Conservation (phyloP, 306 rosid species). For the Benincasa hispida region DNA sequence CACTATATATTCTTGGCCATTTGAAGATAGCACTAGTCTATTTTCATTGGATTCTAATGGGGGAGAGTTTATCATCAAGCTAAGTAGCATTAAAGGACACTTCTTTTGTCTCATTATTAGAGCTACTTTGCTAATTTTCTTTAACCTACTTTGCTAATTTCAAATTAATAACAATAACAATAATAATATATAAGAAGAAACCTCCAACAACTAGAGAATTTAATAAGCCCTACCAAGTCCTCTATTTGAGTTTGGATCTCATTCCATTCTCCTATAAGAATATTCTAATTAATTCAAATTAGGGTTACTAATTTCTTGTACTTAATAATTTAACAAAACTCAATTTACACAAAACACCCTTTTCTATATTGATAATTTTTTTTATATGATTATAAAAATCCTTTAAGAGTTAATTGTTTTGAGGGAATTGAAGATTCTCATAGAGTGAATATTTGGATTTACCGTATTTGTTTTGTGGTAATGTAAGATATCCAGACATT, state of each 20-base stretch:
- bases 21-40: conserved; percentile 2
- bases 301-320: not conserved
- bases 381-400: not conserved
- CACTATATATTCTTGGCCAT: not conserved
- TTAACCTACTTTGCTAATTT: conserved; percentile 8
- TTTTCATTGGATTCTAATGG: conserved; percentile 44
- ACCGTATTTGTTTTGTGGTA: too few relatives aligned
- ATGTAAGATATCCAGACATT: too few relatives aligned
- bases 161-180: not conserved
- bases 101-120: conserved; percentile 18
- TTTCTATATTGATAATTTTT: not conserved
- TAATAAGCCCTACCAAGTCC: not conserved
- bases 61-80: conserved; percentile 14
- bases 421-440: too few relatives aligned
- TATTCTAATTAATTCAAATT: not conserved
- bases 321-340: not conserved
- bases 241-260: not conserved
- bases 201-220: conserved; percentile 15
- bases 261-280: not conserved
- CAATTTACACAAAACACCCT: not conserved
- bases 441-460: too few relatives aligned
- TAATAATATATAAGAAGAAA: not conserved
- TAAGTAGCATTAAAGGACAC: conserved; percentile 14
- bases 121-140: conserved; percentile 13
- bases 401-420: too few relatives aligned